These are phyloP conservation scores for Coemansia aciculifera DNA, from an alignment of 192 early-diverging fungal genomes.

Conservation along the genomic window DNA sequence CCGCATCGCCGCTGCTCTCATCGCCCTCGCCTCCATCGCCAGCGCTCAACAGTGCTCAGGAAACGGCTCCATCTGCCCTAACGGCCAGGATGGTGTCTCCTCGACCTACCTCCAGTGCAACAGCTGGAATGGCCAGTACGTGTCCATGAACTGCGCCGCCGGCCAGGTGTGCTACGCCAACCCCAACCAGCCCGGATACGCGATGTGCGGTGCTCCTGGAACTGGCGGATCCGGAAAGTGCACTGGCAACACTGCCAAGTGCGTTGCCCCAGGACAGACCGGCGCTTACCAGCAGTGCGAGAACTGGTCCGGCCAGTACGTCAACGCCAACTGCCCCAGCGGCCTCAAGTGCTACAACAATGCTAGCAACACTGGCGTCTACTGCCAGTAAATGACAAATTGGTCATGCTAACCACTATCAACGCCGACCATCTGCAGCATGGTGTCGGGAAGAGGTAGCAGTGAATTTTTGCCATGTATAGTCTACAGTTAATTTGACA, in stretches of 20 bases:
- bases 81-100: constrained; percentile 48
- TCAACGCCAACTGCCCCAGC: constrained; percentile 29
- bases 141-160: constrained; percentile 26
- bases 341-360: constrained; percentile 50
- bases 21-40: constrained; percentile 21
- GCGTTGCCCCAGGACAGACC: constrained; percentile 30
- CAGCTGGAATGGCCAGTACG: constrained; percentile 34
- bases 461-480: constrained; percentile 7
- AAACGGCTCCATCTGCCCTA: constrained; percentile 49
- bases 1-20: constrained; percentile 29
- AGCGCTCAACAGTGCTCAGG: constrained; percentile 46
- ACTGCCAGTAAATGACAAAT: constrained; percentile 28
- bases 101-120: constrained; percentile 56
- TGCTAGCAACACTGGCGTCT: constrained; percentile 38
- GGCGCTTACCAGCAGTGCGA: constrained; percentile 43
- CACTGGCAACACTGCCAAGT: constrained; percentile 47
- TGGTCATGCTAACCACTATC: neutral
- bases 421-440: neutral
- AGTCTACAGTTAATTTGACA: neutral
- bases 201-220: constrained; percentile 49
- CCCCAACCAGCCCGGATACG: constrained; percentile 39
- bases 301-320: constrained; percentile 45
- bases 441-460: neutral
- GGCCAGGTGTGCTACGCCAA: constrained; percentile 57
- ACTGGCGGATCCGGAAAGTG: constrained; percentile 41